A percentile compares a stretch with the other conserved stretches of the same genome.
These are phyloP conservation scores for Arthrobotrys sinensis DNA, from an alignment of 2,329 filamentous ascomycete species.

Conservation along the genomic window DNA sequence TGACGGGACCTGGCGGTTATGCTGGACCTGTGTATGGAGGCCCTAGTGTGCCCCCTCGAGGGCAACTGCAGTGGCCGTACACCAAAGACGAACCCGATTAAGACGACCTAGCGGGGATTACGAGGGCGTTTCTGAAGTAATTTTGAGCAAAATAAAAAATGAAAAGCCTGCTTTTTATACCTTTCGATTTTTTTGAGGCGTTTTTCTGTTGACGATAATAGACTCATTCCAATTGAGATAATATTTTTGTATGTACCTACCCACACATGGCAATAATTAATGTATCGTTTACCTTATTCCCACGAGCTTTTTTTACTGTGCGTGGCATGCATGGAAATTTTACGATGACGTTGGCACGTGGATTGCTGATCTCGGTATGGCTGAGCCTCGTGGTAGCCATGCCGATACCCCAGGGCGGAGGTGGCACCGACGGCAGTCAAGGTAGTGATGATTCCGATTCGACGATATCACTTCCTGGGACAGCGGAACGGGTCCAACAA, in stretches of 20 bases:
- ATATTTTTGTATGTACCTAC: constrained; percentile 6
- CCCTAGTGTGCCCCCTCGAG: constrained; percentile 8
- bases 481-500: not conserved
- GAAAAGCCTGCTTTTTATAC: constrained; percentile 12
- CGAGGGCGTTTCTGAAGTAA: not conserved
- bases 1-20: constrained; percentile 29
- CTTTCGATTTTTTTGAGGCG: constrained; percentile 17
- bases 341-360: constrained; percentile 26
- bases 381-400: constrained; percentile 41
- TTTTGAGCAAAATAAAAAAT: constrained; percentile 34
- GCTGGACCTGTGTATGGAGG: constrained; percentile 21
- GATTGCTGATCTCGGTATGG: constrained; percentile 38
- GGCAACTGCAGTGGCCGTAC: constrained; percentile 52
- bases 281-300: not conserved
- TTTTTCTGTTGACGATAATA: constrained; percentile 24
- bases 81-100: constrained; percentile 58
- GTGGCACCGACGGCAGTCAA: not conserved
- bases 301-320: not conserved
- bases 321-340: not conserved
- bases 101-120: not conserved
- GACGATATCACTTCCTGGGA: not conserved
- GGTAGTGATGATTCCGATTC: constrained; percentile 3
- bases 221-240: constrained; percentile 38
- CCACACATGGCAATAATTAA: constrained; percentile 7
- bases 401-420: constrained; percentile 32